These are phyloP conservation scores for Daldinia eschscholtzii DNA, from an alignment of 2,329 filamentous ascomycete species.

Conservation along the genomic window DNA sequence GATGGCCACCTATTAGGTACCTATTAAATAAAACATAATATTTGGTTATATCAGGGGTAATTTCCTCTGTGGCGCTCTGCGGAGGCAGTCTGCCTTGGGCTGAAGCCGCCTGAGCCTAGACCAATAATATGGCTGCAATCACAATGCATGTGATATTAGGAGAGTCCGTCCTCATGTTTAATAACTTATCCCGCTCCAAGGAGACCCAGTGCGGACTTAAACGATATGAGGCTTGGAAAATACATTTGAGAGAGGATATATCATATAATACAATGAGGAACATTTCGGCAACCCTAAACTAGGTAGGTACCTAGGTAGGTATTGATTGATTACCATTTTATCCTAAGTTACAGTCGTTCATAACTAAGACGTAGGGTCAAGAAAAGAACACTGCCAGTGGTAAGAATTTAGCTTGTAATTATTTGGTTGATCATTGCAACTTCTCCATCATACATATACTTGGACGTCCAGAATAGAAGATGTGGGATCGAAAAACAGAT, in stretches of 20 bases:
- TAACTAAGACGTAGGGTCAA: neutral
- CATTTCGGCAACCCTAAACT: neutral
- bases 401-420: neutral
- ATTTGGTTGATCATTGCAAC: neutral
- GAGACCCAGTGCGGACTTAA: neutral
- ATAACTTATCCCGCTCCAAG: neutral
- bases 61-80: conserved; percentile 7
- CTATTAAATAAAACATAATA: no score
- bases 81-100: conserved; percentile 11
- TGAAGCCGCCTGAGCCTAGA: neutral
- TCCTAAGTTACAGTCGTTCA: neutral
- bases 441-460: neutral
- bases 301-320: no score
- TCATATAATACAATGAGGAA: neutral
- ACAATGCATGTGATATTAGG: neutral
- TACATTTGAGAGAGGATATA: neutral
- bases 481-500: neutral
- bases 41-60: neutral
- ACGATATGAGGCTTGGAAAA: neutral
- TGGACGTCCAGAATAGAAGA: neutral
- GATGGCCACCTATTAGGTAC: neutral
- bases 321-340: neutral
- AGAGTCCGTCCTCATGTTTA: neutral
- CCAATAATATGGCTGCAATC: neutral
- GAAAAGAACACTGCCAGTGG: neutral